Evolutionary conservation across 176 grass and related monocot species (phyloP).

Genomic region (Paspalum notatum): DNA sequence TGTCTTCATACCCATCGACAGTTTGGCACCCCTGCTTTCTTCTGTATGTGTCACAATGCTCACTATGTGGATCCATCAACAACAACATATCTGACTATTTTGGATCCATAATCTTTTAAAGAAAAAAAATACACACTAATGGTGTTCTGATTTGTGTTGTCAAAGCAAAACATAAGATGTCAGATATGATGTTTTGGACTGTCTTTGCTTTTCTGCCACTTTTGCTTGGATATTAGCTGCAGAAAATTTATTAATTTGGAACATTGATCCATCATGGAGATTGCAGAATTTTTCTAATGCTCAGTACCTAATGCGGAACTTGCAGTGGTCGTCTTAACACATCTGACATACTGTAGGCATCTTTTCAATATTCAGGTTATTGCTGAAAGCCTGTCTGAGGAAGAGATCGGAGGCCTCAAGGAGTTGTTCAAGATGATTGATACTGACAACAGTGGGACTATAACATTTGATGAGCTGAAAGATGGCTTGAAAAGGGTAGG

Average conservation of each 20-base stretch:
- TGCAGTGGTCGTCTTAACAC: conserved; percentile 7
- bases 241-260: neutral
- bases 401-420: conserved; percentile 99
- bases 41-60: neutral
- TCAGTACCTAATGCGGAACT: neutral
- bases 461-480: conserved; percentile 99
- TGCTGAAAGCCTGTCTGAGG: conserved; percentile 95
- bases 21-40: conserved; percentile 12
- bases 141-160: conserved; percentile 10
- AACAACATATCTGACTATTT: too few relatives aligned
- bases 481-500: conserved; percentile 94
- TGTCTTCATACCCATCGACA: neutral
- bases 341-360: conserved; percentile 11
- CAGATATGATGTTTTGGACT: neutral
- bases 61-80: conserved; percentile 1
- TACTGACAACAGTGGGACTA: conserved; percentile 92
- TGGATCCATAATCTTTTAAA: too few relatives aligned
- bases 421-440: conserved; percentile 99
- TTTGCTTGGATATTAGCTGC: conserved; percentile 14
- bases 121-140: neutral
- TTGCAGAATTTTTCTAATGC: conserved; percentile 26
- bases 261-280: neutral
- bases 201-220: conserved; percentile 19
- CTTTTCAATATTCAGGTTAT: conserved; percentile 70
- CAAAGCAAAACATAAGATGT: conserved; percentile 5